phyloP scores from a whole-genome alignment of 2,329 filamentous ascomycete species.

The Trichoderma gracile region DNA sequence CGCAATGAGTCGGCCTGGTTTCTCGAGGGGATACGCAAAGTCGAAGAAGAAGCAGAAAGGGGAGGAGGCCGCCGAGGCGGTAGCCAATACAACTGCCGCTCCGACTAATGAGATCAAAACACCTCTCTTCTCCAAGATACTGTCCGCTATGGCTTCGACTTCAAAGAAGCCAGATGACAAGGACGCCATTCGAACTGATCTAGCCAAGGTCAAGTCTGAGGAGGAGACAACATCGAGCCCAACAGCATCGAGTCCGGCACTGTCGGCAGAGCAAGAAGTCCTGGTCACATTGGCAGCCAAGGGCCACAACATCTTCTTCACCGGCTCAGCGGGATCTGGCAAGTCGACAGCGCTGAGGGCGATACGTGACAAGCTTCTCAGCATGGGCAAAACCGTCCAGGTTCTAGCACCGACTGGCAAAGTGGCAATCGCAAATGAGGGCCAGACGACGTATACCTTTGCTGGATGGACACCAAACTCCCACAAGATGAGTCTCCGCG shows the following conservation, averaged over 20 bases:
- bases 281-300: slow-evolving; percentile 48
- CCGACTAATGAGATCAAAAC: no score
- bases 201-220: no score
- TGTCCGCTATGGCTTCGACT: background rate
- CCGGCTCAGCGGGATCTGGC: slow-evolving; percentile 57
- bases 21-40: background rate
- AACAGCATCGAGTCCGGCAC: background rate
- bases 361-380: slow-evolving; percentile 27
- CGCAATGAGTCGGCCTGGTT: background rate
- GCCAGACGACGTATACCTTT: slow-evolving; percentile 58
- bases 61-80: background rate
- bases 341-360: slow-evolving; percentile 35
- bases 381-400: slow-evolving; percentile 39
- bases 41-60: background rate
- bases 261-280: slow-evolving; percentile 30
- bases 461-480: slow-evolving; percentile 53
- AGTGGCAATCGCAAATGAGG: slow-evolving; percentile 58
- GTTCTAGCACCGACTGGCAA: slow-evolving; percentile 62
- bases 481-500: slow-evolving; percentile 16
- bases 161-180: background rate
- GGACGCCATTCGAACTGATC: no score
- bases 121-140: background rate
- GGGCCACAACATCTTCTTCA: slow-evolving; percentile 63
- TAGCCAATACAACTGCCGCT: no score
- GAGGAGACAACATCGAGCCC: background rate